Conservation (phyloP, 2,329 filamentous ascomycete genomes). For the Didymella pomorum region DNA sequence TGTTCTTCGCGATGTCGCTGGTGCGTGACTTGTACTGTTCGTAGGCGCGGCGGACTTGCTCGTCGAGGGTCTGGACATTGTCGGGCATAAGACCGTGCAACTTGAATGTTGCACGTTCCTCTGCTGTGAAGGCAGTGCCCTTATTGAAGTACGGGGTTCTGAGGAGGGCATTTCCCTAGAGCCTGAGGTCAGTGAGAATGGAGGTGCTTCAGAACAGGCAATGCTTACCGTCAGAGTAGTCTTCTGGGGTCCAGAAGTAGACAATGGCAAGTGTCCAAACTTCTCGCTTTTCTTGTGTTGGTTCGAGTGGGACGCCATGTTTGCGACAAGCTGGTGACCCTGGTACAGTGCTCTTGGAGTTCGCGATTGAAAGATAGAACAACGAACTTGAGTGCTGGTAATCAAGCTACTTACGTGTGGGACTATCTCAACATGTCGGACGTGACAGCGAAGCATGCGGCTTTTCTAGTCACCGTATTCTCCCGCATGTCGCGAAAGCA, state of each 20-base stretch:
- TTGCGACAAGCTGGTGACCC: slow-evolving; percentile 2
- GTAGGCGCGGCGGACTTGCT: slow-evolving; percentile 80
- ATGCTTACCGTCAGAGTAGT: slow-evolving; percentile 50
- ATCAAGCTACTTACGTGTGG: neutral
- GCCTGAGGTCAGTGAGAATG: slow-evolving; percentile 3
- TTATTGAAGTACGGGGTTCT: slow-evolving; percentile 79
- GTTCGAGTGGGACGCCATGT: slow-evolving; percentile 25
- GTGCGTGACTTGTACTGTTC: slow-evolving; percentile 73
- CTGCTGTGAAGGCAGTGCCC: slow-evolving; percentile 75
- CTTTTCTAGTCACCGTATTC: slow-evolving; percentile 7
- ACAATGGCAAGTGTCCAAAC: slow-evolving; percentile 52
- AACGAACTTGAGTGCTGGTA: neutral
- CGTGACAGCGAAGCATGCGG: neutral
- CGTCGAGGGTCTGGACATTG: slow-evolving; percentile 75
- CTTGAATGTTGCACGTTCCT: slow-evolving; percentile 74
- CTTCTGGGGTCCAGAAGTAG: slow-evolving; percentile 53
- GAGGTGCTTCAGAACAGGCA: neutral
- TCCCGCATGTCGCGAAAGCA: slow-evolving; percentile 2
- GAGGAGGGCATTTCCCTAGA: slow-evolving; percentile 61
- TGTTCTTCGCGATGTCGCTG: slow-evolving; percentile 81
- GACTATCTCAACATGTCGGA: slow-evolving; percentile 3
- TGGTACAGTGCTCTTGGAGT: neutral
- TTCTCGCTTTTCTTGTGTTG: slow-evolving; percentile 43
- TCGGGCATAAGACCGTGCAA: slow-evolving; percentile 77
- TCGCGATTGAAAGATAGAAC: neutral